Base-by-base conservation (phyloP, 73 alveolate species). In the Paramecium octaurelia region DNA sequence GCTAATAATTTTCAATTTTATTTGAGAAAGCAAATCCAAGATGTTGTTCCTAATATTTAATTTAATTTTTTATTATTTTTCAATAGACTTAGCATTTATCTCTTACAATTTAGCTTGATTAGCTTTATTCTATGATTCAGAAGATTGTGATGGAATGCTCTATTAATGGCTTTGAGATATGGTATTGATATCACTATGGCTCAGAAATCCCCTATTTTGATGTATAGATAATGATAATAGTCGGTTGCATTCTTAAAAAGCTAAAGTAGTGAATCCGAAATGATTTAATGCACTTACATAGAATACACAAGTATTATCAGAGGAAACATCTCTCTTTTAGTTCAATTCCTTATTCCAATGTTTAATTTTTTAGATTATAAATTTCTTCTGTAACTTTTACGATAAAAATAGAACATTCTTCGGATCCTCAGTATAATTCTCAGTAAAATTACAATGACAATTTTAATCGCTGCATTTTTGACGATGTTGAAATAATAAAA, bases 211-310 rank as follows among this genome's bases (percentile, higher is more conserved):
- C 18, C 23, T 80, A 80, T 44, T 40, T 8, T 23, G 5, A 10
- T 80, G 48, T 20, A 24, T 9, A 10, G 46, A 80, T 43, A 42
- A 21, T 20, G 70, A 80, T 24, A 46, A 80, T 36, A 80, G 10
- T 16, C 75, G 29, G 23, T 80, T 80, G 18, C 91, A 80, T 43
- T 80, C 70, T 35, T 80, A 48, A 80, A 80, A 80, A 44, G 91
- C 91, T 20, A 27, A 23, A 4, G 75, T 46, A 2, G 76, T 80
- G 21, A 44, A 48, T 8, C 73, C 91, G 46, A 43, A 80, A 27
- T 44, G 43, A 46, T 23, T 80, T 31, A 40, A 48, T 3, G 76
- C 71, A 31, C 64, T 24, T 2, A 48, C 21, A 48, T 80, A 80
- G 16, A 38, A 80, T 23, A 80, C 27, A 46, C 57, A 80, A 80